phyloP scores from a whole-genome alignment of 306 rosid species.

The Fragaria ananassa region DNA sequence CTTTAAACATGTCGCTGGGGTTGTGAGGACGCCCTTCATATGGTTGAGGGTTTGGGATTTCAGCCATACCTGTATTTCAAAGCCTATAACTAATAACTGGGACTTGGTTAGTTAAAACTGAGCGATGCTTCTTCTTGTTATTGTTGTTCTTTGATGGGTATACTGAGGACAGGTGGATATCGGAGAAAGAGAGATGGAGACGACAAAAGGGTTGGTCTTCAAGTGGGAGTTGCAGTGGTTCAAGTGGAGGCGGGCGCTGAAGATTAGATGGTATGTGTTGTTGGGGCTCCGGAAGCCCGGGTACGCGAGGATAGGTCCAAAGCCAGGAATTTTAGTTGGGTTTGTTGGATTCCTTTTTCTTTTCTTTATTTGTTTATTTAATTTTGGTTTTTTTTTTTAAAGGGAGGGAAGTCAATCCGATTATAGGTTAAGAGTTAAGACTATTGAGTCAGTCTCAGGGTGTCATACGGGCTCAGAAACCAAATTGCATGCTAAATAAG shows the following conservation, averaged over 20 bases:
- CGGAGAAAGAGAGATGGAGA: background rate
- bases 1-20: background rate
- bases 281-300: background rate
- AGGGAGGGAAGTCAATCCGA: no score
- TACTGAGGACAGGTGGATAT: background rate
- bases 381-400: no score
- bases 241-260: background rate
- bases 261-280: background rate
- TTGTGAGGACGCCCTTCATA: background rate
- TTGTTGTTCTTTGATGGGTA: background rate
- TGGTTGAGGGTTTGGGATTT: background rate
- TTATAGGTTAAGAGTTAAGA: no score
- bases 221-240: background rate
- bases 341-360: no score
- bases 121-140: background rate
- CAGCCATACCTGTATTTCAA: slow-evolving; percentile 4
- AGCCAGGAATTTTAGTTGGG: background rate
- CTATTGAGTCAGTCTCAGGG: no score
- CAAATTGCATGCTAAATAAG: no score
- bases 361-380: no score
- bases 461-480: no score
- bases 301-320: background rate
- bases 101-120: background rate
- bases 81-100: background rate
- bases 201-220: background rate